phyloP scores from a whole-genome alignment of 2,329 filamentous ascomycete species.

The Aspergillus pseudoterreus region DNA sequence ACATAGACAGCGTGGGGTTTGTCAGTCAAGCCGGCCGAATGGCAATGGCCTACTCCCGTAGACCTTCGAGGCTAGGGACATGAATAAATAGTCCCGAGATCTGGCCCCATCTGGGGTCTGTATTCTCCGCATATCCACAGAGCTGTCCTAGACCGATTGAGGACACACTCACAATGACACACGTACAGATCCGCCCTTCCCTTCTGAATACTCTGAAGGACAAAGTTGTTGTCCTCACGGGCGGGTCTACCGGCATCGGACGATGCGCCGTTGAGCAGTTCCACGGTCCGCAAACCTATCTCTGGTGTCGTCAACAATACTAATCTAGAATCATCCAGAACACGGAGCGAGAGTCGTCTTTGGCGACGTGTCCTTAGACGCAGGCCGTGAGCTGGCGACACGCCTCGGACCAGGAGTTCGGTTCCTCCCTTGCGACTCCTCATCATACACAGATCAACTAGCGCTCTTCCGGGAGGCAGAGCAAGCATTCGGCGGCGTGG shows the following conservation, averaged over 20 bases:
- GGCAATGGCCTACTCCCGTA: too few relatives aligned
- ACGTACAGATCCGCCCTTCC: conserved; percentile 10
- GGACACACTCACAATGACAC: conserved; percentile 9
- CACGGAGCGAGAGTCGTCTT: neutral
- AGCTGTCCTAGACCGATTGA: neutral
- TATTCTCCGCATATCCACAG: neutral
- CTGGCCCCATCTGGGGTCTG: too few relatives aligned
- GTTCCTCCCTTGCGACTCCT: neutral
- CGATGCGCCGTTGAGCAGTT: conserved; percentile 18
- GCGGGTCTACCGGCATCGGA: conserved; percentile 37
- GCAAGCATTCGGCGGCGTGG: conserved; percentile 17
- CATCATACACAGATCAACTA: neutral
- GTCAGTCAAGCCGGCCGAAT: too few relatives aligned
- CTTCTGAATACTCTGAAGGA: conserved; percentile 22
- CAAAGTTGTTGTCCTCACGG: conserved; percentile 47
- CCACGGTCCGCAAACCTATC: conserved; percentile 2
- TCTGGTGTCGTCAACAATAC: neutral
- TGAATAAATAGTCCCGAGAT: too few relatives aligned
- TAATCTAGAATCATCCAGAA: neutral
- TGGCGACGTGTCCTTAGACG: neutral
- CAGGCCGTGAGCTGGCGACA: neutral
- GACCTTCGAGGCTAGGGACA: too few relatives aligned
- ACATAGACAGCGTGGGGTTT: too few relatives aligned
- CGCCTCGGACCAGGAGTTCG: neutral
- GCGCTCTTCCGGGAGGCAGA: conserved; percentile 17